Percentiles rank a stretch among this genome's conserved stretches.
Conservation (phyloP, 2,329 filamentous ascomycete genomes). For the Ciborinia camelliae region DNA sequence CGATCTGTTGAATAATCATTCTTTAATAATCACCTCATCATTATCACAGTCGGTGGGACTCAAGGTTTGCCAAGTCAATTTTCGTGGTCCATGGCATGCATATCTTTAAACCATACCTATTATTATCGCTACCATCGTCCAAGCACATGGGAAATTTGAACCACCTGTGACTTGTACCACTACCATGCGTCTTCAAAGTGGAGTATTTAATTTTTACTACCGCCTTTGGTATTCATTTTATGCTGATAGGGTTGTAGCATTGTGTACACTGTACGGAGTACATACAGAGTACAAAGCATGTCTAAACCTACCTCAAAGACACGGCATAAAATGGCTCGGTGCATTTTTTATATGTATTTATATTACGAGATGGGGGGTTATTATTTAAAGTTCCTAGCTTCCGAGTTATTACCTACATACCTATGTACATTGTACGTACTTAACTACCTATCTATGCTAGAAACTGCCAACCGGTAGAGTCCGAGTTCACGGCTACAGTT, state of each 20-base stretch:
- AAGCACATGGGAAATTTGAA: constrained; percentile 13
- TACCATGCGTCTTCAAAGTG: background rate
- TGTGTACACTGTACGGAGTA: too few relatives aligned
- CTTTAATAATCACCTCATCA: background rate
- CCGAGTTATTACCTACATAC: background rate
- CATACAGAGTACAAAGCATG: background rate
- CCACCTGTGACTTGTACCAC: background rate
- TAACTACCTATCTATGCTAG: too few relatives aligned
- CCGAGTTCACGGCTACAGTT: background rate
- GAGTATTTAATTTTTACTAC: background rate
- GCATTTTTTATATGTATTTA: background rate
- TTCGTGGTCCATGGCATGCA: background rate
- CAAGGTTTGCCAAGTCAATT: background rate
- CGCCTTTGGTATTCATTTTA: background rate
- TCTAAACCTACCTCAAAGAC: constrained; percentile 11
- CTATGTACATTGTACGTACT: too few relatives aligned
- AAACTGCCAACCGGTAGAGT: too few relatives aligned
- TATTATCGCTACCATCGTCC: constrained; percentile 1
- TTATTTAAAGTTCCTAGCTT: background rate
- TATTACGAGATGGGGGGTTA: background rate
- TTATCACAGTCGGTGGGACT: background rate
- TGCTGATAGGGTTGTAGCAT: constrained; percentile 1
- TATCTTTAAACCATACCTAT: background rate
- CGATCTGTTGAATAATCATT: background rate
- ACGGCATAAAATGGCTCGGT: background rate